Evolutionary conservation across 1,284 basidiomycete genomes (phyloP), one percentile per base, ranked within the genome.

Genomic region (Tylopilus sp.): DNA sequence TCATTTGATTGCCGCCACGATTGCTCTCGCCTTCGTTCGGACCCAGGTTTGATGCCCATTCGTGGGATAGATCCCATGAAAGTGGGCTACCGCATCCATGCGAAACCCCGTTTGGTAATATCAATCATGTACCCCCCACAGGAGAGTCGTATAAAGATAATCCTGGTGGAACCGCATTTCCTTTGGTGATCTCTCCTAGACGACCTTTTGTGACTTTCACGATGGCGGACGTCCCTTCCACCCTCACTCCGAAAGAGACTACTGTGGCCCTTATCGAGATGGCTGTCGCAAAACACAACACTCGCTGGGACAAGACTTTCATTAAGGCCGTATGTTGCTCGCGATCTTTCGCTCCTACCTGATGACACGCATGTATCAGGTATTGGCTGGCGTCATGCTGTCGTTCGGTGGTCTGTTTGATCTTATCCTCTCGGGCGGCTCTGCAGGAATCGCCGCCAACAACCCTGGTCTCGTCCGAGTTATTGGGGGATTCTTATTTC

Each of bases 391-490:
- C 11, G 74, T 76, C 25, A 84, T 87, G 78, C 61, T 87, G 6
- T 86, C 84, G 6, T 86, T 86, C 44, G 85, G 85, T 57, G 82
- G 82, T n/a, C 67, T 87, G 15, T 64, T 87, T 37, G 77, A 76
- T 26, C 71, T 84, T 54, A 72, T 87, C 48, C 62, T 86, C 18
- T 68, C 74, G 34, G 85, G 81, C 23, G 85, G 85, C 6, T 77
- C 85, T 0, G 61, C 69, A 0, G 74, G 68, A 1, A 60, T 88
- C 36, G 75, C 68, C 19, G 46, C 66, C 16, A 69, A 67, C 45
- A 83, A 86, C 55, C 84, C 84, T 2, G 85, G 85, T 12, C 67
- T 88, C 16, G 78, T 84, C 47, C 86, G 83, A 59, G 60, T 86
- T 23, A 62, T 87, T 3, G 75, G 75, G 18, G 84, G 81, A 8